Evolutionary conservation across 805 yeast species (phyloP), one percentile per base, ranked within the genome.

Genomic region (Candida railenensis): DNA sequence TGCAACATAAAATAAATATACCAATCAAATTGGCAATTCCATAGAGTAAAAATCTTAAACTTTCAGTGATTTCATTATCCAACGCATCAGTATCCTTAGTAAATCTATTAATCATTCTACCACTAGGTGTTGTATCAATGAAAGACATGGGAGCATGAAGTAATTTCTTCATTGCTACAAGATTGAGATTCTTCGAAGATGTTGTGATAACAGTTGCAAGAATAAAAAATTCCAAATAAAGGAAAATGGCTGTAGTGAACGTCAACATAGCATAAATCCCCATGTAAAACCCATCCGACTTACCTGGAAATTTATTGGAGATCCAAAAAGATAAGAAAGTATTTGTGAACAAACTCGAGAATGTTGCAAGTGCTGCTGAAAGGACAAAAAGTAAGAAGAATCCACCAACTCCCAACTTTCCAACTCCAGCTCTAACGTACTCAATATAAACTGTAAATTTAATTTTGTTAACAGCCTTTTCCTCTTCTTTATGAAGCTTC

Each of bases 321-420:
- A 83, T 74, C 97, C 97, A 89, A 64, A 85, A 89, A 1, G 95
- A 83, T 48, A 90, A 72, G 95, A 95, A 87, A 18, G 85, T 82
- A 59, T 83, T 85, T 36, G 85, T 76, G 57, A 85, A 82, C 40
- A 83, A 62, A 46, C 69, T 72, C 49, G 76, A 70, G 60, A 83
- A 84, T 1, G 78, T 76, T 42, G 76, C 69, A 12, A 75, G 44
- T 9, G 42, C 42, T 5, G 22, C 33, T 30, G 61, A 48, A 50
- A 61, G 53, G 8, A 50, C 39, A 5, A 52, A 2, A 2, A 64
- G n/a, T 14, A 65, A 47, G 8, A 58, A 12, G 1, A 65, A 63
- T 12, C 61, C 49, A 32, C 58, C 48, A 15, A 57, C 41, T 48
- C 55, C 60, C 51, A 65, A 66, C 12, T 53, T 69, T 3, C 87